Conservation (phyloP, 768 basidiomycete species). For the Sistotremastrum niveocremeum region DNA sequence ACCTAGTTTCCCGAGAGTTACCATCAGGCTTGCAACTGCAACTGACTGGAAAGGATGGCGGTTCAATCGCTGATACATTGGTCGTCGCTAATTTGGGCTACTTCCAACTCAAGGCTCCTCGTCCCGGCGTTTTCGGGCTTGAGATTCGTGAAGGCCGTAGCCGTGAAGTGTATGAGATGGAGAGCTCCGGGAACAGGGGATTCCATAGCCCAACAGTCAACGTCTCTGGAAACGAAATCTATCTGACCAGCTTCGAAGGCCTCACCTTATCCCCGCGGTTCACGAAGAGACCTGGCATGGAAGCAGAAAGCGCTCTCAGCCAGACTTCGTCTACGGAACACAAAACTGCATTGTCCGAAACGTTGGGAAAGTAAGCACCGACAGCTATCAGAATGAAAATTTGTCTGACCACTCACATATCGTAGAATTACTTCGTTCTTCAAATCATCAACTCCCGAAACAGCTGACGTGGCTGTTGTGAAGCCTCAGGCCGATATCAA, state of each 20-base stretch:
- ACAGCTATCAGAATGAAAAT: slow-evolving; percentile 4
- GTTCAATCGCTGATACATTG: slow-evolving; percentile 69
- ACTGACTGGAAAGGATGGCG: slow-evolving; percentile 35
- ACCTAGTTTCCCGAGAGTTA: slow-evolving; percentile 44
- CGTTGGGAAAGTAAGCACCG: background rate
- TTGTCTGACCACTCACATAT: background rate
- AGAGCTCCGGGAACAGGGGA: slow-evolving; percentile 80
- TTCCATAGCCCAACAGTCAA: slow-evolving; percentile 69
- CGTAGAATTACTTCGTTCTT: slow-evolving; percentile 34
- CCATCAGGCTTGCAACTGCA: slow-evolving; percentile 90
- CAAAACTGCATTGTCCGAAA: no score
- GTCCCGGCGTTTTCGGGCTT: slow-evolving; percentile 75
- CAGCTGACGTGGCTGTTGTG: slow-evolving; percentile 8
- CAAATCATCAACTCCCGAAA: slow-evolving; percentile 11
- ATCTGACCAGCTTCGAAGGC: slow-evolving; percentile 83
- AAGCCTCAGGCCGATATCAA: slow-evolving; percentile 75
- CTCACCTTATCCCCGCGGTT: slow-evolving; percentile 79
- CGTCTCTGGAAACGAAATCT: slow-evolving; percentile 58
- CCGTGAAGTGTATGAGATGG: slow-evolving; percentile 64
- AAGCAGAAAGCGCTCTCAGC: slow-evolving; percentile 18
- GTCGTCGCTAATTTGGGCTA: slow-evolving; percentile 94
- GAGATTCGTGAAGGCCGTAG: slow-evolving; percentile 76
- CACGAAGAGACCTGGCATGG: slow-evolving; percentile 58
- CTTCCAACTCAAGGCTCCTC: slow-evolving; percentile 78
- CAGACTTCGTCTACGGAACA: no score